phyloP scores from a whole-genome alignment of 2,329 filamentous ascomycete species.

The Alternaria infectoria region DNA sequence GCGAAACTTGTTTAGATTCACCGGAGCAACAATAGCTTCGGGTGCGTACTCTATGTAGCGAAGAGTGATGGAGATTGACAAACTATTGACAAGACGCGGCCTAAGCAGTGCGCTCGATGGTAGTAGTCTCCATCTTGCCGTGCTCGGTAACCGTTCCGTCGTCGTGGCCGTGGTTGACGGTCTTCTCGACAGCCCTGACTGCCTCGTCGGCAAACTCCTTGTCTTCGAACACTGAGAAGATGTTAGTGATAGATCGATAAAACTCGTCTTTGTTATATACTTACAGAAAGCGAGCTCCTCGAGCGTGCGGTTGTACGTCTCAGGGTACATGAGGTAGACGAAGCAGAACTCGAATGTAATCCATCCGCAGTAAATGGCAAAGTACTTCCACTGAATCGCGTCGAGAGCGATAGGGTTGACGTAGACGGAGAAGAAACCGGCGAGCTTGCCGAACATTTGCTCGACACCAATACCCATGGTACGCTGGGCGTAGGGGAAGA shows the following conservation, averaged over 20 bases:
- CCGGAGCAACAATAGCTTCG: neutral
- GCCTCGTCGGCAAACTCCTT: constrained; percentile 42
- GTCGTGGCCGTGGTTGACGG: constrained; percentile 32
- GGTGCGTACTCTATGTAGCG: neutral
- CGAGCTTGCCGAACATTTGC: constrained; percentile 60
- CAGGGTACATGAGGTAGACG: constrained; percentile 67
- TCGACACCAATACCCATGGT: constrained; percentile 65
- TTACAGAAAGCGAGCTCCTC: constrained; percentile 66
- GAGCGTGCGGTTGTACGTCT: constrained; percentile 60
- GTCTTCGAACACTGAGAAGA: constrained; percentile 42
- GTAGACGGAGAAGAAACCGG: constrained; percentile 53
- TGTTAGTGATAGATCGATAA: constrained; percentile 10
- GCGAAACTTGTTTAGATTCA: neutral
- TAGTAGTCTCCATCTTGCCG: neutral
- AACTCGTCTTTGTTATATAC: neutral
- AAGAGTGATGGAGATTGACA: neutral
- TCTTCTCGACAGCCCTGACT: constrained; percentile 43
- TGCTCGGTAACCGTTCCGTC: constrained; percentile 5
- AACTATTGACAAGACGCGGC: neutral
- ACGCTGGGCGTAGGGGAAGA: constrained; percentile 65
- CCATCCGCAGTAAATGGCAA: constrained; percentile 63
- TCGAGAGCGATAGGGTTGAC: constrained; percentile 67
- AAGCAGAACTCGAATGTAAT: constrained; percentile 61
- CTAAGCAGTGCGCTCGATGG: constrained; percentile 27
- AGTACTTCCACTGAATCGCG: constrained; percentile 61